Percentiles rank a stretch among this genome's conserved stretches.
phyloP scores from a whole-genome alignment of 345 rosid genomes.

The Passiflora organensis region DNA sequence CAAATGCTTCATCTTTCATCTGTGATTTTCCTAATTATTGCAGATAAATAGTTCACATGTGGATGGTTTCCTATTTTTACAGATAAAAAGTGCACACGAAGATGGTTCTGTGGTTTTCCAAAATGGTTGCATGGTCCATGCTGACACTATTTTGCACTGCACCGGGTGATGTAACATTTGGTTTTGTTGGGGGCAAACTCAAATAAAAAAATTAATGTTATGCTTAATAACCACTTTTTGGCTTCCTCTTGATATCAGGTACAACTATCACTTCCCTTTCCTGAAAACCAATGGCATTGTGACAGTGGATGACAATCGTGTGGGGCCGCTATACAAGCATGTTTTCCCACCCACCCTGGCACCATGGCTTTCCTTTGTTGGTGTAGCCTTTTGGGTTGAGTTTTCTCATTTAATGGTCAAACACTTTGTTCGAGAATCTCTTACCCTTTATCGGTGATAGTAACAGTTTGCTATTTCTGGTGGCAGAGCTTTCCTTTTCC shows the following conservation, averaged over 20 bases:
- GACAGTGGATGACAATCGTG: constrained; percentile 19
- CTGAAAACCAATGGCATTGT: constrained; percentile 18
- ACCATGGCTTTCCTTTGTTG: constrained; percentile 23
- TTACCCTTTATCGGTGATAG: neutral
- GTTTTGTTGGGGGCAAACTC: neutral
- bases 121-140: constrained; percentile 40
- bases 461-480: neutral
- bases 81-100: constrained; percentile 50
- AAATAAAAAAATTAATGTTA: neutral
- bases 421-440: neutral
- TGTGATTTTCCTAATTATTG: no score
- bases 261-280: constrained; percentile 17
- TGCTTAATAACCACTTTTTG: constrained; percentile 4
- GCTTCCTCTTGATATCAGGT: neutral
- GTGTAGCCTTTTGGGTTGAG: constrained; percentile 7
- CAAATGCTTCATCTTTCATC: neutral
- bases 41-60: constrained; percentile 54
- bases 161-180: constrained; percentile 45
- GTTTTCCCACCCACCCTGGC: constrained; percentile 22
- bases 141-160: constrained; percentile 70
- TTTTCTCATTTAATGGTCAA: neutral
- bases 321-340: constrained; percentile 24
- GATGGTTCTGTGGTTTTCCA: constrained; percentile 61
- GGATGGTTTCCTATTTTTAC: constrained; percentile 63
- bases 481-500: constrained; percentile 1